Evolutionary conservation across 2,329 filamentous ascomycete species (phyloP).

Genomic region (Cytospora mali): DNA sequence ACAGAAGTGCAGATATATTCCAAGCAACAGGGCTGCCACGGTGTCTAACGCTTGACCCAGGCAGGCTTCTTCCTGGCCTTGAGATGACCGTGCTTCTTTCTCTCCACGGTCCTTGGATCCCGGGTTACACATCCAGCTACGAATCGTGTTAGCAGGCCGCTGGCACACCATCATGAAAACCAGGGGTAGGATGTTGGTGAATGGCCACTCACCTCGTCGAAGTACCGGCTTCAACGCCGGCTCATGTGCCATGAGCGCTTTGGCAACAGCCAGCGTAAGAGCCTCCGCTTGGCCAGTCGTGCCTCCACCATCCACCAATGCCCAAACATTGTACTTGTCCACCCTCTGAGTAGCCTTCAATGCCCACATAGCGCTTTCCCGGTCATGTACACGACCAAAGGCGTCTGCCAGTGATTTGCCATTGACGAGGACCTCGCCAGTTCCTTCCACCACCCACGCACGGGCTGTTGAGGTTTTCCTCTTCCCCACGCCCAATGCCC

Average conservation of each 20-base stretch:
- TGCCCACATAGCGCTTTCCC: constrained; percentile 92
- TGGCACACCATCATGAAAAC: neutral
- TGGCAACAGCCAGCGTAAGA: constrained; percentile 84
- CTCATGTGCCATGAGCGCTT: constrained; percentile 87
- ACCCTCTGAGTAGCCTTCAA: constrained; percentile 79
- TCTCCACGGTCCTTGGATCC: constrained; percentile 89
- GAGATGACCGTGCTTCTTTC: constrained; percentile 94
- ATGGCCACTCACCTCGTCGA: constrained; percentile 72
- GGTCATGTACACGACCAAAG: constrained; percentile 88
- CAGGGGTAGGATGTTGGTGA: constrained; percentile 9
- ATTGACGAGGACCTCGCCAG: constrained; percentile 87
- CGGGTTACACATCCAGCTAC: constrained; percentile 90
- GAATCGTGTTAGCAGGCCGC: constrained; percentile 29
- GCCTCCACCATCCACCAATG: constrained; percentile 79
- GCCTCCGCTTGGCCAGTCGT: constrained; percentile 96
- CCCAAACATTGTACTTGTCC: constrained; percentile 98
- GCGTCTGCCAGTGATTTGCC: constrained; percentile 80
- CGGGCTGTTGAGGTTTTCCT: constrained; percentile 86
- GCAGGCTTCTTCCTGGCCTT: constrained; percentile 98
- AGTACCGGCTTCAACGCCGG: constrained; percentile 86
- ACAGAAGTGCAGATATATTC: constrained; percentile 4
- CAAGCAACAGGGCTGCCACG: neutral
- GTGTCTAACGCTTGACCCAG: constrained; percentile 86
- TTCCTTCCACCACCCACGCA: constrained; percentile 89
- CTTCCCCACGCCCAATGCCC: constrained; percentile 78